Percentiles rank a stretch among this genome's conserved stretches.
These are phyloP conservation scores for Ceratocystis lukuohia DNA, from an alignment of 2,329 filamentous ascomycete genomes.

Conservation along the genomic window DNA sequence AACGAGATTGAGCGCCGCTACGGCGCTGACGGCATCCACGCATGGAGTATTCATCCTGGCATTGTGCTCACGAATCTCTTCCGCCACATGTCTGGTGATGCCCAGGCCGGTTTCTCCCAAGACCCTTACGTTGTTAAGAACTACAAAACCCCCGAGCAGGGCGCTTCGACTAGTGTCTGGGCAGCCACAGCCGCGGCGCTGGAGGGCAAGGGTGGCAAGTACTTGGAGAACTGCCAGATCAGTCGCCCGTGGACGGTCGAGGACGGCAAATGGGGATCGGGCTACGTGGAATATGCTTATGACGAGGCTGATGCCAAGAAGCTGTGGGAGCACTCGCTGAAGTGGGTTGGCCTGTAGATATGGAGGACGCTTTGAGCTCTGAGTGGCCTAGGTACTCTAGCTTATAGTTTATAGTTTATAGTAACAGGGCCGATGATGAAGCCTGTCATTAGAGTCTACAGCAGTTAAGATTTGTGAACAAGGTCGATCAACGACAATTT, in stretches of 20 bases:
- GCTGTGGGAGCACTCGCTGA: constrained; percentile 21
- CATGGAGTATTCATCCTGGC: constrained; percentile 21
- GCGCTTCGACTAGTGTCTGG: neutral
- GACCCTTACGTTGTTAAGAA: neutral
- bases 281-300: neutral
- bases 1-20: constrained; percentile 19
- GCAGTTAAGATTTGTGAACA: neutral
- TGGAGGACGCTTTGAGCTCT: no score
- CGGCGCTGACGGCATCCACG: constrained; percentile 2
- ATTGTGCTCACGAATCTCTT: constrained; percentile 19
- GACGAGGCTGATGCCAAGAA: constrained; percentile 18
- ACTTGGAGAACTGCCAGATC: neutral
- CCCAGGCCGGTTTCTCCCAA: constrained; percentile 1
- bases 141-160: neutral
- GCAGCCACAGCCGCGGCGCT: neutral
- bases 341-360: constrained; percentile 13
- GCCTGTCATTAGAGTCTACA: neutral
- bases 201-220: constrained; percentile 1
- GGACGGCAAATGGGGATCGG: neutral
- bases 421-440: no score
- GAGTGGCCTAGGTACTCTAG: no score
- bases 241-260: constrained; percentile 6
- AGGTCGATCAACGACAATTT: neutral
- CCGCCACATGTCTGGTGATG: constrained; percentile 5
- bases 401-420: no score